Evolutionary conservation across 2,329 filamentous ascomycete genomes (phyloP), one percentile per base, ranked within the genome.

Genomic region (Myriosclerotinia duriaeana): DNA sequence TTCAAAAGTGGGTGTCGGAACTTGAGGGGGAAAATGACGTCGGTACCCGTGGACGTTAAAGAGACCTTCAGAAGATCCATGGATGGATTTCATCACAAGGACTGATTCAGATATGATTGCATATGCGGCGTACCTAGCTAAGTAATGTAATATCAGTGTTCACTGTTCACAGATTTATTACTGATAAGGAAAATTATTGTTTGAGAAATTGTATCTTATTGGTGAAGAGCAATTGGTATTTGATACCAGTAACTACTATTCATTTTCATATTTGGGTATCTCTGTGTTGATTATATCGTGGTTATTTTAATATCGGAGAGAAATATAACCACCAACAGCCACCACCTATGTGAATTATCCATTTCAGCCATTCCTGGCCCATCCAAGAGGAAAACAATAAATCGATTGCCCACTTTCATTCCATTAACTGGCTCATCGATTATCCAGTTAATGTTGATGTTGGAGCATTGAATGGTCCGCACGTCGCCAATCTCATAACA

Each of bases 31-130:
- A 46, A 50, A 17, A 56, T 65, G 53, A 58, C 53, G 62, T 65
- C 58, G 40, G 11, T 15, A 15, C n/a, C n/a, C n/a, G n/a, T n/a
- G n/a, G n/a, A n/a, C 17, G 5, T 50, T n/a, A 17, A 17, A 46
- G 38, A 50, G n/a, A n/a, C 15, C 38, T 40, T 40, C 38, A 12
- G 38, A 40, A 40, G 38, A 40, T 40, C 11, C 38, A 8, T 26
- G 26, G 26, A 8, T 26, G 26, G 26, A 26, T 26, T 26, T 42
- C 36, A 64, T 64, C 61, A 64, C 64, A 46, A 38, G 64, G 40
- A 59, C 63, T 4, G n/a, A 52, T 36, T 58, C 4, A 26, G 53
- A 65, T 59, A 48, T 42, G 46, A 40, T 34, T 61, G 64, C 64
- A 53, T 65, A 53, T 52, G 26, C 26, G 46, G 46, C 26, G 46